Conservation (phyloP, 805 yeast species). For the Cyberlindnera nakhonratchasimensis region DNA sequence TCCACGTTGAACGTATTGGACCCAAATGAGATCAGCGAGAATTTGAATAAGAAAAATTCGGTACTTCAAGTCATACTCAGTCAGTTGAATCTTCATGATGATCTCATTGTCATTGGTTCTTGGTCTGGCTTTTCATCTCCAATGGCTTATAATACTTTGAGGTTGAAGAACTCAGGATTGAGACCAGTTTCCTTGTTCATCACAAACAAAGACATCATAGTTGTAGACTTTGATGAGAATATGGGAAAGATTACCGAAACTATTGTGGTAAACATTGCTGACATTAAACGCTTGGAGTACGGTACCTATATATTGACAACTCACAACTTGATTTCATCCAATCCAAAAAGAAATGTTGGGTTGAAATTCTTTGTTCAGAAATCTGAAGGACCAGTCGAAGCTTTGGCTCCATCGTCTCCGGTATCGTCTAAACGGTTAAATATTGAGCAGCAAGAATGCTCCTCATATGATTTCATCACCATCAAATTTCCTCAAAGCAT, state of each 20-base stretch:
- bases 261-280: constrained; percentile 20
- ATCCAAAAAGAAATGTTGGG: constrained; percentile 34
- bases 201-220: constrained; percentile 20
- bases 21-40: constrained; percentile 23
- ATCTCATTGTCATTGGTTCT: constrained; percentile 25
- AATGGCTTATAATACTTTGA: constrained; percentile 20
- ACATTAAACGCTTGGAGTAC: constrained; percentile 27
- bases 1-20: constrained; percentile 30
- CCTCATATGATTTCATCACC: constrained; percentile 12
- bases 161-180: constrained; percentile 8
- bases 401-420: background rate
- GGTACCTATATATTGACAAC: constrained; percentile 29
- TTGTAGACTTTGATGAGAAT: constrained; percentile 25
- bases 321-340: constrained; percentile 21
- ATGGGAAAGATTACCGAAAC: constrained; percentile 13
- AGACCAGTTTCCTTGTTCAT: constrained; percentile 20
- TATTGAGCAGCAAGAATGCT: constrained; percentile 1
- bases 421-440: background rate
- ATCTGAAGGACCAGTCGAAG: too few species aligned
- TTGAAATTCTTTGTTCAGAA: constrained; percentile 20
- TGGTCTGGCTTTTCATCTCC: constrained; percentile 27
- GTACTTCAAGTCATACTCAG: constrained; percentile 19
- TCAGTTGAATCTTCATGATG: constrained; percentile 19
- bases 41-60: constrained; percentile 28
- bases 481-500: constrained; percentile 26